Percentiles rank a stretch among this genome's conserved stretches.
phyloP scores from a whole-genome alignment of 2,329 filamentous ascomycete species.

The Hypomyces rosellus region DNA sequence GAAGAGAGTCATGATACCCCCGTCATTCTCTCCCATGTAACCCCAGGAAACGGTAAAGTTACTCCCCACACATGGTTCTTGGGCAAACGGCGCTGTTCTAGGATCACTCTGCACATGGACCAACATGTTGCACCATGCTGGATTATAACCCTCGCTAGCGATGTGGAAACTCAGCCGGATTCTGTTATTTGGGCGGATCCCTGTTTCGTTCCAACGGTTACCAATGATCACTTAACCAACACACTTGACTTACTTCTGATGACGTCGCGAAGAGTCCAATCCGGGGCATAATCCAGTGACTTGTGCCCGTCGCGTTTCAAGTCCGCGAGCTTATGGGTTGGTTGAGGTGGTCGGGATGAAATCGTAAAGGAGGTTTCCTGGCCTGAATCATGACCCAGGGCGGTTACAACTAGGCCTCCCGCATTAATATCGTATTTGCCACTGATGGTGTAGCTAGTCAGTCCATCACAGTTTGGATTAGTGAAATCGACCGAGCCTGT shows the following conservation, averaged over 20 bases:
- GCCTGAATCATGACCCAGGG: too few species aligned
- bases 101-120: slow-evolving; percentile 13
- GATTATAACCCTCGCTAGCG: slow-evolving; percentile 7
- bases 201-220: neutral
- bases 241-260: slow-evolving; percentile 4
- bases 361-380: too few species aligned
- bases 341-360: too few species aligned
- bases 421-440: too few species aligned
- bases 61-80: slow-evolving; percentile 18
- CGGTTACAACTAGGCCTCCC: too few species aligned
- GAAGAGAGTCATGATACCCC: slow-evolving; percentile 24
- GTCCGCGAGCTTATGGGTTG: neutral
- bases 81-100: slow-evolving; percentile 19
- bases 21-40: slow-evolving; percentile 22
- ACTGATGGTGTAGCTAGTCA: too few species aligned
- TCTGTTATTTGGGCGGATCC: neutral
- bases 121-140: slow-evolving; percentile 12
- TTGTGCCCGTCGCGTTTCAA: neutral
- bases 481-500: too few species aligned
- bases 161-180: slow-evolving; percentile 12
- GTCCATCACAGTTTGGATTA: too few species aligned
- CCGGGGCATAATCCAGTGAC: slow-evolving; percentile 1
- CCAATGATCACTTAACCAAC: too few species aligned
- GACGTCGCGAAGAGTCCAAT: slow-evolving; percentile 6
- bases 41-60: slow-evolving; percentile 27